These are phyloP conservation scores for Nicotiana paniculata DNA, from an alignment of 257 asterid genomes.

Conservation along the genomic window DNA sequence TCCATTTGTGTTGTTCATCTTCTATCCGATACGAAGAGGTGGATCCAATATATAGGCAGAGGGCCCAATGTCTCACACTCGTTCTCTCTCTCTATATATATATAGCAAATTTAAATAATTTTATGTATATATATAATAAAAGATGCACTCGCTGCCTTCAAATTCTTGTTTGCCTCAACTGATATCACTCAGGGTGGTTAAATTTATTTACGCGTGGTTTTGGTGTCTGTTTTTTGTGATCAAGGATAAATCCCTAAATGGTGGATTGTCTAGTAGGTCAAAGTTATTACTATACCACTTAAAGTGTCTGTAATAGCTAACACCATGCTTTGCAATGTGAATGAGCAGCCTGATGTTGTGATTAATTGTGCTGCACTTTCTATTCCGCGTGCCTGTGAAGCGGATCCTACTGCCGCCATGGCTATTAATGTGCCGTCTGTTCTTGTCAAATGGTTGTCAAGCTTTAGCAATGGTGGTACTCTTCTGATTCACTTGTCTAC, in stretches of 20 bases:
- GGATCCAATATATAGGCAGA: not conserved
- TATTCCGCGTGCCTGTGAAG: slow-evolving; percentile 81
- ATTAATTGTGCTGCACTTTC: slow-evolving; percentile 94
- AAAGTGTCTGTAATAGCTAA: not conserved
- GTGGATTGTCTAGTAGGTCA: not conserved
- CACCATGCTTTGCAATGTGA: slow-evolving; percentile 4
- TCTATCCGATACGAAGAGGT: not conserved
- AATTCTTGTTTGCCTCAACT: not conserved
- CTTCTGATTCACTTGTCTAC: slow-evolving; percentile 86
- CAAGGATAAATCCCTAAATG: not conserved
- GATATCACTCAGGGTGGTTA: not conserved
- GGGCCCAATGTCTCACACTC: not conserved
- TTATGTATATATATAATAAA: not conserved
- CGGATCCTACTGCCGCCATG: slow-evolving; percentile 78
- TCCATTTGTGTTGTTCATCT: not conserved
- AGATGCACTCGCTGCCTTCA: not conserved
- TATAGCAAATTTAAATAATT: not conserved
- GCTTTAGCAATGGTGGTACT: slow-evolving; percentile 32
- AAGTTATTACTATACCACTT: not conserved
- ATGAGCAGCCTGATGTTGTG: slow-evolving; percentile 84
- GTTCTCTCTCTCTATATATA: not conserved
- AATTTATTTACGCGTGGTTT: not conserved
- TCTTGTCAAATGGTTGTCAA: slow-evolving; percentile 77
- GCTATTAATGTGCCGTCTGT: slow-evolving; percentile 72
- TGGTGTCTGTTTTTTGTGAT: not conserved